Percentiles rank a stretch among this genome's conserved stretches.
phyloP scores from a whole-genome alignment of 208 protist genomes.

The Trypanosoma platydactyli region DNA sequence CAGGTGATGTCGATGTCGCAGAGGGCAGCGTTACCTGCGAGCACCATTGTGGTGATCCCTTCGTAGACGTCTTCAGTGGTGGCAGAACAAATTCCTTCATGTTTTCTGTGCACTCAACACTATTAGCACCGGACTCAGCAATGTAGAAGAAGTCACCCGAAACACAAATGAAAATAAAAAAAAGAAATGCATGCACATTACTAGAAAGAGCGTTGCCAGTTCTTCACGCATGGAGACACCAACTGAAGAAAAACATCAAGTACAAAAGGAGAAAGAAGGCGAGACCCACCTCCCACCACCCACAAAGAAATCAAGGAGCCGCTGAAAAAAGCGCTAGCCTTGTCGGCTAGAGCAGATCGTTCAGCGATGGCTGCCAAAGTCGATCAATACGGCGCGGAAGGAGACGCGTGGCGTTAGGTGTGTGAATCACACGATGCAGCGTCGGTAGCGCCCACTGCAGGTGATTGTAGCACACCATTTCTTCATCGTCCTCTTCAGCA shows the following conservation, averaged over 20 bases:
- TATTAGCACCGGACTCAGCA: background rate
- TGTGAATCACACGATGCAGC: background rate
- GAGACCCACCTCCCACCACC: no score
- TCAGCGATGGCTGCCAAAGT: constrained; percentile 70
- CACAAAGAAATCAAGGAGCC: background rate
- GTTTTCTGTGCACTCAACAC: background rate
- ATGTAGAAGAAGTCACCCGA: background rate
- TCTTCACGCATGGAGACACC: no score
- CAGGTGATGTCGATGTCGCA: no score
- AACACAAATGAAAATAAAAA: constrained; percentile 1
- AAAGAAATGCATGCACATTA: background rate
- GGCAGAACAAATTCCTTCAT: constrained; percentile 29
- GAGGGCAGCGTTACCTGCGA: constrained; percentile 16
- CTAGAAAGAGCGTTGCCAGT: no score
- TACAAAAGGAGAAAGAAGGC: constrained; percentile 1
- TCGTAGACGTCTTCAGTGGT: constrained; percentile 5
- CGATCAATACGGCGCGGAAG: constrained; percentile 72
- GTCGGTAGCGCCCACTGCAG: background rate
- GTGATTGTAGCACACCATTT: constrained; percentile 10
- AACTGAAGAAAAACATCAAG: no score
- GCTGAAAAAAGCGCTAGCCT: background rate
- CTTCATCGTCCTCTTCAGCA: constrained; percentile 1
- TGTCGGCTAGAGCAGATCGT: constrained; percentile 16
- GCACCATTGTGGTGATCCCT: background rate
- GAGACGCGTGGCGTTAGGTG: constrained; percentile 37